phyloP scores from a whole-genome alignment of 2,329 filamentous ascomycete genomes.

The Xylaria sp. region DNA sequence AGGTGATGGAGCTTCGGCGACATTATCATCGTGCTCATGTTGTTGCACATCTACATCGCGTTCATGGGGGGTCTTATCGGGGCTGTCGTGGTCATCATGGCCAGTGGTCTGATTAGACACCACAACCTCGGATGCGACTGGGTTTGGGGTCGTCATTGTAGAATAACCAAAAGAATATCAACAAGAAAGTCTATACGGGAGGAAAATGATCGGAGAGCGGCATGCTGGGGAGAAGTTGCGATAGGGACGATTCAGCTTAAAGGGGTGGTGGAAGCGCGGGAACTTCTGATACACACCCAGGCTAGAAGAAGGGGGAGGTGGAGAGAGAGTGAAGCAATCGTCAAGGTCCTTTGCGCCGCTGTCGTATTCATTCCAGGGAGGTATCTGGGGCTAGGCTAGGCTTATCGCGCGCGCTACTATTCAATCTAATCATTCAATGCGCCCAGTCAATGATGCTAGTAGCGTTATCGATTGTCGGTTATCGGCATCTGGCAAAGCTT shows the following conservation, averaged over 20 bases:
- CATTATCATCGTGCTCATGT: constrained; percentile 20
- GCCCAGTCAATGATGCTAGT: background rate
- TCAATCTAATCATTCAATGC: background rate
- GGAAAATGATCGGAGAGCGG: constrained; percentile 20
- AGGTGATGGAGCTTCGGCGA: constrained; percentile 7
- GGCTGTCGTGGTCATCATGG: background rate
- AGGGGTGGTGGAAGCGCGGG: constrained; percentile 25
- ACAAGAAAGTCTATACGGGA: constrained; percentile 25
- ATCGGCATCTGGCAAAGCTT: constrained; percentile 30
- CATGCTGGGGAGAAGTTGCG: constrained; percentile 30
- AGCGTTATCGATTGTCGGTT: constrained; percentile 29
- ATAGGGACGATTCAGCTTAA: constrained; percentile 23
- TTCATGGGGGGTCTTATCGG: background rate
- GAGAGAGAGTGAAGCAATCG: constrained; percentile 35
- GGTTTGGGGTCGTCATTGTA: constrained; percentile 19
- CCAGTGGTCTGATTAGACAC: constrained; percentile 14
- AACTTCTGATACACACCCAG: constrained; percentile 37
- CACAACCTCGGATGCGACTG: constrained; percentile 21
- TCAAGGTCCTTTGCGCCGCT: constrained; percentile 32
- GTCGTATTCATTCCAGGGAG: constrained; percentile 17
- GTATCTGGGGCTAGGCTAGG: constrained; percentile 6
- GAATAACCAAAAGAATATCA: constrained; percentile 28
- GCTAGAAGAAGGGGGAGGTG: constrained; percentile 22
- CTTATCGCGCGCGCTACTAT: constrained; percentile 23
- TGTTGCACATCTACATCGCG: constrained; percentile 4